Evolutionary conservation across 345 rosid species (phyloP), one percentile per base, ranked within the genome.

Genomic region (Sonneratia caseolaris): DNA sequence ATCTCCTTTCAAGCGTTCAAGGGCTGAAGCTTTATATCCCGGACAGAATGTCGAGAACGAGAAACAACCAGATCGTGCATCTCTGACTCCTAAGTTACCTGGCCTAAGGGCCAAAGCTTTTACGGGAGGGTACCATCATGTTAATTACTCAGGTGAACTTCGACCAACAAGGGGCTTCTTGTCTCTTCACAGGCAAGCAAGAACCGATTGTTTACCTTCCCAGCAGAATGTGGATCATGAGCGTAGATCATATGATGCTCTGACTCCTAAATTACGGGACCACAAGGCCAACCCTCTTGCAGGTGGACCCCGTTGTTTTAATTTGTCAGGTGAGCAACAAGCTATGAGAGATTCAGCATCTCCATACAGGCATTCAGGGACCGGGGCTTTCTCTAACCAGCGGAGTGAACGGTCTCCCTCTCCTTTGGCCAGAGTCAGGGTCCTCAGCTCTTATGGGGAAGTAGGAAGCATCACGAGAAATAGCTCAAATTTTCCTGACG

Each of bases 401-500:
- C 51, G 7, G 27, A 72, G 69, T 12, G 86, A 76, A 79, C 80
- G 81, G 21, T 80, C 85, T 69, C 83, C 75, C 70, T 88, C 92
- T 64, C 84, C 90, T 10, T 85, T 84, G 68, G 82, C 78, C 36
- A 84, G 84, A 57, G 74, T 67, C 32, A 83, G 87, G 70, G 79
- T 79, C 72, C 85, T 45, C 6, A 92, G 90, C 45, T 70, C 81
- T 71, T 84, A 91, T 40, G 87, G 83, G 72, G 94, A 87, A 74
- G 82, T 86, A 7, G 91, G 81, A 78, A 81, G 73, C 73, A 57
- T 70, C 70, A 86, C 43, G 75, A 64, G 80, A 67, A 86, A 72
- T 51, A 85, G 78, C 76, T 40, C 81, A 79, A 81, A 79, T 75
- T 81, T 71, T 59, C 36, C 66, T 62, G 7, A 11, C 18, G 66